Base-by-base conservation (phyloP, 331 rosid species). In the Stylosanthes scabra region DNA sequence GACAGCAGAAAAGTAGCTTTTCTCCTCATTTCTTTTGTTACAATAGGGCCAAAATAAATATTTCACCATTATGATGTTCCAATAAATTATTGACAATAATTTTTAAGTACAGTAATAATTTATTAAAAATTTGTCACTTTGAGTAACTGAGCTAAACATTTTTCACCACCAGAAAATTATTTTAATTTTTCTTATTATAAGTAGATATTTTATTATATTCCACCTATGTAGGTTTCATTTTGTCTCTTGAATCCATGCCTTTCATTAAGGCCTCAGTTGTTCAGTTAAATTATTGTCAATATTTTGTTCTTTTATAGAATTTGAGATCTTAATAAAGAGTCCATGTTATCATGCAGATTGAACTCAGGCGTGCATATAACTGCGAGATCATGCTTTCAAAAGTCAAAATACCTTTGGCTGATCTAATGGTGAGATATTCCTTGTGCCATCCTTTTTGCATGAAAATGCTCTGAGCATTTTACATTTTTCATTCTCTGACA, bases 381-480 rank as follows among this genome's bases (percentile, higher is more conserved):
- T 95, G 99, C 51, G 99, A 95, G 83, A 95, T 95, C 83, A 95
- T 95, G 99, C 99, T 95, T 72, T 74, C 96, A 55, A 92, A 95
- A 86, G 97, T 95, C 63, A 95, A 95, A 85, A 87, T 95, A 37
- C 97, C 99, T 46, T 76, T 95, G 80, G 91, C 97, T 28, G 99
- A 95, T 70, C 71, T 95, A 84, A 84, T 88, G 98, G 99, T 95
- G 81, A 83, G 92, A 78, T 80, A 81, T 46, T 56, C 67, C 76
- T 39, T 59, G 28, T 75, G 65, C 42, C 37, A 28, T 68, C 49
- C 50, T 63, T 28, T 44, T 66, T 25, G 71, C 78, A 45, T 42
- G 65, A 61, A n/a, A 15, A 42, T 75, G 74, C 77, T 74, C 13
- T 68, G 44, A 63, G 28, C 68, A 60, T 66, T 70, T 75, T 61